Conservation (phyloP, 2,329 filamentous ascomycete genomes). For the Pseudogymnoascus pannorum region DNA sequence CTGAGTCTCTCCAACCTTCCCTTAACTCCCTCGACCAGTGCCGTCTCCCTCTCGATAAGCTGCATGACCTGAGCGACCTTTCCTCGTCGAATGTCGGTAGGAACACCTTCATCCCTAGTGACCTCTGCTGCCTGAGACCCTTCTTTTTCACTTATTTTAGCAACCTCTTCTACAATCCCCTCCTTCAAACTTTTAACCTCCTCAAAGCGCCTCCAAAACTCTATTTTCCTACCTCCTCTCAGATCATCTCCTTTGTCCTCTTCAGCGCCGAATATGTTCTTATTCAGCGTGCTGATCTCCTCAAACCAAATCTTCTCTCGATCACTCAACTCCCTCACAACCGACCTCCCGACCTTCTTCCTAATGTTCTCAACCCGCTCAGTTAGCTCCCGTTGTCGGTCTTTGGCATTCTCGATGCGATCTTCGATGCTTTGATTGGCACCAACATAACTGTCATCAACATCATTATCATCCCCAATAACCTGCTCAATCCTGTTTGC, state of each 20-base stretch:
- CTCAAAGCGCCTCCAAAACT: conserved; percentile 49
- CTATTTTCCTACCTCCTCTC: conserved; percentile 32
- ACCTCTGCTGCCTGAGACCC: conserved; percentile 15
- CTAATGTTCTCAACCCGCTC: conserved; percentile 54
- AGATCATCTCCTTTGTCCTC: conserved; percentile 9
- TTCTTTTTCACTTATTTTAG: conserved; percentile 19
- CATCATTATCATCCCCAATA: conserved; percentile 49
- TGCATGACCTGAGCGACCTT: conserved; percentile 58
- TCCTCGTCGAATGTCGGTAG: conserved; percentile 51
- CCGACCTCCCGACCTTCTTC: conserved; percentile 35
- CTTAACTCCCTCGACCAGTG: conserved; percentile 60
- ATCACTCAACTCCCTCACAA: conserved; percentile 51
- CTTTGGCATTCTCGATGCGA: conserved; percentile 47
- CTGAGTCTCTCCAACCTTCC: conserved; percentile 52
- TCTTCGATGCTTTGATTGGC: conserved; percentile 52
- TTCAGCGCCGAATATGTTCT: conserved; percentile 26
- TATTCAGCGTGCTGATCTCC: conserved; percentile 42
- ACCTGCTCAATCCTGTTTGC: conserved; percentile 60
- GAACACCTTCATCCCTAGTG: conserved; percentile 30
- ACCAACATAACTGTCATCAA: conserved; percentile 40
- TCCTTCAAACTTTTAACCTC: conserved; percentile 47
- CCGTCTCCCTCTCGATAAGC: conserved; percentile 58
- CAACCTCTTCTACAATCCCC: conserved; percentile 42
- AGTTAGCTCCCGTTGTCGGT: conserved; percentile 49
- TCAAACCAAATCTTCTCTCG: conserved; percentile 53